phyloP scores from a whole-genome alignment of 2,329 filamentous ascomycete genomes.

The Trichoderma atroviride region DNA sequence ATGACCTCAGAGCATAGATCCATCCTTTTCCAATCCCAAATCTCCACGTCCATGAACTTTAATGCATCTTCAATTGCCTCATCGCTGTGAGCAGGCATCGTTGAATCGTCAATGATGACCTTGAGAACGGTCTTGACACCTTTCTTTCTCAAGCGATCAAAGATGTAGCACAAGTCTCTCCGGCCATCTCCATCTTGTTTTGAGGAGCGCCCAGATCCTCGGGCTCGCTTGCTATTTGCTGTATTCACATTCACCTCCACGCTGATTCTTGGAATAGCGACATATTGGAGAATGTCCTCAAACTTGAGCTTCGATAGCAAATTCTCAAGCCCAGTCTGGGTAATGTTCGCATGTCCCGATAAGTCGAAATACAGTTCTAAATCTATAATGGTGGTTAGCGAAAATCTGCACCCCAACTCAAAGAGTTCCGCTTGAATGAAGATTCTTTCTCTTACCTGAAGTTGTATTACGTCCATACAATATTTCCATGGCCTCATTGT shows the following conservation, averaged over 20 bases:
- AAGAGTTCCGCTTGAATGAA: neutral
- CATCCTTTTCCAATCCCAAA: constrained; percentile 37
- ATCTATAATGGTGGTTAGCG: constrained; percentile 22
- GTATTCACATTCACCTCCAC: constrained; percentile 25
- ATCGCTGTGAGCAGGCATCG: constrained; percentile 34
- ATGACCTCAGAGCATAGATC: constrained; percentile 37
- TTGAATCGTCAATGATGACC: constrained; percentile 36
- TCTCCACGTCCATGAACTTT: constrained; percentile 34
- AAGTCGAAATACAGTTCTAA: constrained; percentile 35
- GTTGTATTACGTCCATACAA: constrained; percentile 33
- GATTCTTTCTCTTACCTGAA: constrained; percentile 14
- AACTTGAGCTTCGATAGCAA: constrained; percentile 32
- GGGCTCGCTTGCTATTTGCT: constrained; percentile 20
- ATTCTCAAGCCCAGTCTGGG: constrained; percentile 28
- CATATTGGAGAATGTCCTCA: constrained; percentile 36
- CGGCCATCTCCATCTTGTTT: constrained; percentile 24
- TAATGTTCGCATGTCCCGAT: constrained; percentile 27
- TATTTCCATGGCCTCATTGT: constrained; percentile 33
- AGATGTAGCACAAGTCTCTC: constrained; percentile 34
- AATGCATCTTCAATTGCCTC: constrained; percentile 36
- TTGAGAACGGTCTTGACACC: constrained; percentile 36
- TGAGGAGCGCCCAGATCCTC: constrained; percentile 15
- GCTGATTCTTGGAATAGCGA: constrained; percentile 32
- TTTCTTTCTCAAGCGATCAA: constrained; percentile 35
- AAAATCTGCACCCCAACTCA: too few species aligned